phyloP scores from a whole-genome alignment of 495 filamentous ascomycete genomes.

The Penicilliopsis zonata region DNA sequence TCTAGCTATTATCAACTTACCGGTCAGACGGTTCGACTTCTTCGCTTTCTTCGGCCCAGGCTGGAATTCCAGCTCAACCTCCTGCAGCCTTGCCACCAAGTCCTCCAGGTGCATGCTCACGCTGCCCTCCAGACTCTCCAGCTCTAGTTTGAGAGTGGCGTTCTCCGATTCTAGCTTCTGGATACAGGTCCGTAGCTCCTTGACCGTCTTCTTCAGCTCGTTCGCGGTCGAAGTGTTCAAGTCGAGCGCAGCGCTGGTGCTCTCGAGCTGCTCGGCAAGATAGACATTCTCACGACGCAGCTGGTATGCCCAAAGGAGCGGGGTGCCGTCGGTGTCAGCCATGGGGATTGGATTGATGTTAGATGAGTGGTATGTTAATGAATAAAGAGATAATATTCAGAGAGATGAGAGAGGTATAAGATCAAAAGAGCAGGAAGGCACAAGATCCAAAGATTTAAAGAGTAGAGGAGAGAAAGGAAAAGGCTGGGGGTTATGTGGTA shows the following conservation, averaged over 20 bases:
- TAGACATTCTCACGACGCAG: slow-evolving; percentile 21
- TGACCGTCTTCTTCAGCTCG: neutral
- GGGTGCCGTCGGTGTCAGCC: neutral
- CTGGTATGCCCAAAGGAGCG: slow-evolving; percentile 24
- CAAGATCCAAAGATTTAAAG: too few species aligned
- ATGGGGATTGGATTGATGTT: neutral
- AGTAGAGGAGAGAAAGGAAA: too few species aligned
- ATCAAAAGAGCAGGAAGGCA: neutral
- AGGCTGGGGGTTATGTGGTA: too few species aligned
- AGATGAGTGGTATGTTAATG: too few species aligned
- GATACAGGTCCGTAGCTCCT: slow-evolving; percentile 5
- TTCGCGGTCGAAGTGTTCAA: slow-evolving; percentile 3
- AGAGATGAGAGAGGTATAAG: neutral
- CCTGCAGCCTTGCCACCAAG: slow-evolving; percentile 1
- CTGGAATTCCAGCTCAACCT: neutral
- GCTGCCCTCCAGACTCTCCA: slow-evolving; percentile 2
- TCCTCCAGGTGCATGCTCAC: slow-evolving; percentile 4
- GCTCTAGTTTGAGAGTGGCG: slow-evolving; percentile 5
- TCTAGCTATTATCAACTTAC: too few species aligned
- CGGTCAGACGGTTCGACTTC: too few species aligned
- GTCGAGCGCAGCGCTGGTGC: slow-evolving; percentile 3
- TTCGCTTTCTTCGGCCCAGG: too few species aligned
- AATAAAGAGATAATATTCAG: too few species aligned
- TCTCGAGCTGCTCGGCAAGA: slow-evolving; percentile 10
- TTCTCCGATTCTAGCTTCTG: slow-evolving; percentile 9